Percentiles rank a stretch among this genome's conserved stretches.
Conservation (phyloP, 257 asterid genomes). For the Solanum chiquidenum region DNA sequence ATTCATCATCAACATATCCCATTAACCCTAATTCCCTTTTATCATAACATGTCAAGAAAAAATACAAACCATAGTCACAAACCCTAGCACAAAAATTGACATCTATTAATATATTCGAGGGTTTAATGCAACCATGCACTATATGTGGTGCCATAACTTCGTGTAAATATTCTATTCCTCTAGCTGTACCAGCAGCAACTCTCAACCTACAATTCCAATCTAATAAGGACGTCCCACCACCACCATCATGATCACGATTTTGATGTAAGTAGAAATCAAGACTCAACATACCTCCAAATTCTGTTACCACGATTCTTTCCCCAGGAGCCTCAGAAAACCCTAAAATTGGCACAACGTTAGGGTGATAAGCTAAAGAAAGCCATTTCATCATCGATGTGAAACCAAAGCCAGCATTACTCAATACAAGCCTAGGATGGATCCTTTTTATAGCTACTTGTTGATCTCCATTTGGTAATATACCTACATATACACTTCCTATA, state of each 20-base stretch:
- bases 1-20: conserved; percentile 61
- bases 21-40: conserved; percentile 29
- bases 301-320: conserved; percentile 66
- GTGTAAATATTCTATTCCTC: conserved; percentile 72
- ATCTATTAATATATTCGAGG: conserved; percentile 62
- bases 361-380: conserved; percentile 61
- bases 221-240: conserved; percentile 27
- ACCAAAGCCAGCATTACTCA: conserved; percentile 68
- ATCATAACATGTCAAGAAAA: conserved; percentile 25
- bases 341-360: conserved; percentile 51
- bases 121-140: conserved; percentile 73
- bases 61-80: conserved; percentile 67
- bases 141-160: conserved; percentile 46
- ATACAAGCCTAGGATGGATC: conserved; percentile 56
- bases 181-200: conserved; percentile 56
- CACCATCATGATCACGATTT: not conserved
- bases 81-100: conserved; percentile 49
- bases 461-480: conserved; percentile 54
- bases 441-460: conserved; percentile 54
- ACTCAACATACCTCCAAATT: conserved; percentile 66
- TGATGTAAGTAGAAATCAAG: conserved; percentile 61
- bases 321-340: conserved; percentile 94
- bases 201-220: conserved; percentile 60
- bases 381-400: conserved; percentile 51
- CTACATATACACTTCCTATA: conserved; percentile 70